Percentiles rank a stretch among this genome's conserved stretches.
phyloP scores from a whole-genome alignment of 495 filamentous ascomycete genomes.

The Xylaria palmicola region DNA sequence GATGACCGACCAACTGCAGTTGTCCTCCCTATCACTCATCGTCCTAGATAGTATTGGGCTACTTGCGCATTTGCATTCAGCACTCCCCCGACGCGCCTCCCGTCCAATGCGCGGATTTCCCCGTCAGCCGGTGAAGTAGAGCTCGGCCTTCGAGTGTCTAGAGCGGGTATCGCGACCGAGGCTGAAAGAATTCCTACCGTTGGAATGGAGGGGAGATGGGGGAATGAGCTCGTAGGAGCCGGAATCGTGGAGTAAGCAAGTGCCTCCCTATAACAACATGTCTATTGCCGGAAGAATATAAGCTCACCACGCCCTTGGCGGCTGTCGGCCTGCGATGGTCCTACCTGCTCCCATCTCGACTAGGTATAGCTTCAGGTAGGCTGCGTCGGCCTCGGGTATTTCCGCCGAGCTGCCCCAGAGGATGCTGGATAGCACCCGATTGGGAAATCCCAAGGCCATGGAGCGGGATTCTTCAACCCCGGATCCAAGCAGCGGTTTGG shows the following conservation, averaged over 20 bases:
- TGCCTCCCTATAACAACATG: neutral
- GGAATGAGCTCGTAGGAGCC: neutral
- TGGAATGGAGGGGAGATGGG: neutral
- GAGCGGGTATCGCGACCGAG: neutral
- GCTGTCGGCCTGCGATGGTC: too few relatives aligned
- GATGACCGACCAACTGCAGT: neutral
- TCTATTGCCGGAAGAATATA: neutral
- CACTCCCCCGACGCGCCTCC: neutral
- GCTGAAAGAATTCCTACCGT: neutral
- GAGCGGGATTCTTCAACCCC: slow-evolving; percentile 1
- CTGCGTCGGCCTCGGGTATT: neutral
- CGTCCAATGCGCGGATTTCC: neutral
- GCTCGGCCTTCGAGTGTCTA: neutral
- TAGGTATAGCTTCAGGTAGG: neutral
- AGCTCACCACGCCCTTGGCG: neutral
- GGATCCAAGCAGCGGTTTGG: neutral
- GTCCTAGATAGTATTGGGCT: too few relatives aligned
- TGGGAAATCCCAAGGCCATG: slow-evolving; percentile 8
- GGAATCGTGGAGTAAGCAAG: neutral
- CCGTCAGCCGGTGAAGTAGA: neutral
- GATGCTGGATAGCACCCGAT: slow-evolving; percentile 3
- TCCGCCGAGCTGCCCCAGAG: neutral
- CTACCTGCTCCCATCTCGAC: too few relatives aligned
- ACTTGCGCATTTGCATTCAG: neutral
- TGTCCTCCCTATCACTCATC: neutral